These are phyloP conservation scores for Aspergillus oerlinghausenensis DNA, from an alignment of 2,329 filamentous ascomycete species.

Conservation along the genomic window DNA sequence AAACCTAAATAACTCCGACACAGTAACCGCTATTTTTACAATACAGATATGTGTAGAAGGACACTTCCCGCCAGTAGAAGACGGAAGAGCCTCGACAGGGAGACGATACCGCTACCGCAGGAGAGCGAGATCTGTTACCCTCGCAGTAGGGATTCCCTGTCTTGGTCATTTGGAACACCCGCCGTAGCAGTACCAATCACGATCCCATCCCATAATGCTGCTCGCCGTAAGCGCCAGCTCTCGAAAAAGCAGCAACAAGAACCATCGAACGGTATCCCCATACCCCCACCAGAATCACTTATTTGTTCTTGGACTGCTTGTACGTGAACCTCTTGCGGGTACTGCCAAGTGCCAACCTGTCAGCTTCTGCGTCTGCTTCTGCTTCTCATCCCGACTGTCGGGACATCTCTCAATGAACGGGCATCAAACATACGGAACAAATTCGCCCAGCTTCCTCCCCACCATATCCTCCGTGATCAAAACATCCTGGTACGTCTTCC, in stretches of 20 bases:
- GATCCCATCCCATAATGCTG: neutral
- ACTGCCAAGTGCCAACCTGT: conserved; percentile 34
- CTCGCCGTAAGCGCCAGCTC: neutral
- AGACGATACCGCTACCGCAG: neutral
- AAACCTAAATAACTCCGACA: neutral
- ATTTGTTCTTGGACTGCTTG: conserved; percentile 68
- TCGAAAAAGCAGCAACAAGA: neutral
- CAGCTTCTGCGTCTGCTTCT: neutral
- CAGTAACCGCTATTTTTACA: conserved; percentile 1
- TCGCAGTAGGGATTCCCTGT: neutral
- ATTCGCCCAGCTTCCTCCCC: conserved; percentile 90
- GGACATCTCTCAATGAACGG: neutral
- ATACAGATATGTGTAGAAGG: neutral
- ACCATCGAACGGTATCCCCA: neutral
- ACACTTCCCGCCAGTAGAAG: neutral
- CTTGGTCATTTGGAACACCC: neutral
- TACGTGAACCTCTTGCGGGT: conserved; percentile 65
- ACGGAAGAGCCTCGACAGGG: neutral
- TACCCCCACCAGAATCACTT: conserved; percentile 15
- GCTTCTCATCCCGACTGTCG: neutral
- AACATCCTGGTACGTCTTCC: conserved; percentile 78
- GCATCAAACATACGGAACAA: conserved; percentile 65
- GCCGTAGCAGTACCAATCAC: neutral
- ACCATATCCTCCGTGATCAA: conserved; percentile 93
- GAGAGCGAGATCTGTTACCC: neutral